Evolutionary conservation across 139 green algal species (phyloP).

Genomic region (Ostreobium quekettii): DNA sequence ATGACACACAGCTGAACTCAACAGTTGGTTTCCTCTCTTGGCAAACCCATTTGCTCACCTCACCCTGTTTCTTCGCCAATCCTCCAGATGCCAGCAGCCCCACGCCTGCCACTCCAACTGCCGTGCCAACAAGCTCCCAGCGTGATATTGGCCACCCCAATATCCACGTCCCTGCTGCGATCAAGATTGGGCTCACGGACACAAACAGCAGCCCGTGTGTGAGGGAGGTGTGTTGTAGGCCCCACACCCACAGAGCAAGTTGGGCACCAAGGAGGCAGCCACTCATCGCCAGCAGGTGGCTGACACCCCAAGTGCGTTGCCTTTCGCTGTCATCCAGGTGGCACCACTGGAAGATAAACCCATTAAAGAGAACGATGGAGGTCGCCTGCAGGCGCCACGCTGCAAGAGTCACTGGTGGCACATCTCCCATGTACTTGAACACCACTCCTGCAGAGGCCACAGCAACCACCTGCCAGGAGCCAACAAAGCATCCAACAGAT

Average conservation of each 20-base stretch:
- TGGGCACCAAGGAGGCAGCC: slow-evolving; percentile 58
- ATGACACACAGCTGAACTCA: too few relatives aligned
- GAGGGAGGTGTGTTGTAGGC: slow-evolving; percentile 57
- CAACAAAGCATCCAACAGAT: too few relatives aligned
- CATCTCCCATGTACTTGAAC: slow-evolving; percentile 50
- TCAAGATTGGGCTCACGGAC: slow-evolving; percentile 57
- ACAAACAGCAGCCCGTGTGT: slow-evolving; percentile 71
- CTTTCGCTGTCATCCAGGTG: slow-evolving; percentile 21
- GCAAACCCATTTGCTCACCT: too few relatives aligned
- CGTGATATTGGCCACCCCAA: slow-evolving; percentile 44
- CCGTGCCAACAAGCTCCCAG: slow-evolving; percentile 42
- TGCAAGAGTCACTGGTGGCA: slow-evolving; percentile 54
- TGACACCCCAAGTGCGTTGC: slow-evolving; percentile 6
- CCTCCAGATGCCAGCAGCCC: too few relatives aligned
- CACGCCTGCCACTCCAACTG: slow-evolving; percentile 33
- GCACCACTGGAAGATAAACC: slow-evolving; percentile 36
- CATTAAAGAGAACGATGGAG: slow-evolving; percentile 32
- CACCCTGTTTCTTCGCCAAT: too few relatives aligned
- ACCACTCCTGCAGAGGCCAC: slow-evolving; percentile 49
- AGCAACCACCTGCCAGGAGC: slow-evolving; percentile 44
- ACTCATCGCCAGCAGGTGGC: slow-evolving; percentile 26
- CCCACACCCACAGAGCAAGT: slow-evolving; percentile 60
- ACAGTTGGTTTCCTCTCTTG: too few relatives aligned
- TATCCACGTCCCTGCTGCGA: slow-evolving; percentile 39
- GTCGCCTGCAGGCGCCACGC: slow-evolving; percentile 64